A percentile compares a stretch with the other conserved stretches of the same genome.
These are phyloP conservation scores for Serendipita vermifera DNA, from an alignment of 768 basidiomycete species.

Conservation along the genomic window DNA sequence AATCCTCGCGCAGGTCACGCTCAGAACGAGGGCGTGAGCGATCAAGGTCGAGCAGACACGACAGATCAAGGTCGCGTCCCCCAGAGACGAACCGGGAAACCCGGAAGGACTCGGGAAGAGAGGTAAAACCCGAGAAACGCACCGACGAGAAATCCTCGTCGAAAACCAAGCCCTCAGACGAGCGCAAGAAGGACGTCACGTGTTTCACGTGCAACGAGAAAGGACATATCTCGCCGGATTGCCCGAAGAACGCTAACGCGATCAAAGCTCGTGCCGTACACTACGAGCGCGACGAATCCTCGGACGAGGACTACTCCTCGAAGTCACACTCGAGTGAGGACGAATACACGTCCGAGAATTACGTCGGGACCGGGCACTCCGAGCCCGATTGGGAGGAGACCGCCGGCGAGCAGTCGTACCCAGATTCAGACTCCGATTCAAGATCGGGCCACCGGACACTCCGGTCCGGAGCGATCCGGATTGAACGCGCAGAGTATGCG, in stretches of 20 bases:
- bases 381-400: background rate
- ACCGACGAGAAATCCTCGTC: background rate
- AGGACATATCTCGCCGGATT: background rate
- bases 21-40: no score
- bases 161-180: background rate
- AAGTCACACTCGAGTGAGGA: background rate
- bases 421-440: no score
- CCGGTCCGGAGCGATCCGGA: background rate
- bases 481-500: background rate
- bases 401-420: background rate
- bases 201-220: background rate
- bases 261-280: background rate
- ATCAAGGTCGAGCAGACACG: no score
- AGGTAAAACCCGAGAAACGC: background rate
- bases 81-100: background rate
- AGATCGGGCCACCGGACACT: no score
- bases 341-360: no score
- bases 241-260: background rate
- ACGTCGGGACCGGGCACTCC: no score
- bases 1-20: no score
- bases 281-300: background rate
- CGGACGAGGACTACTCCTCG: background rate
- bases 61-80: no score
- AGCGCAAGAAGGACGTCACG: background rate
- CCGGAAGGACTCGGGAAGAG: background rate